Percentiles rank a stretch among this genome's conserved stretches.
These are phyloP conservation scores for Cupressus sempervirens DNA, from an alignment of 75 land plant species.

Conservation along the genomic window DNA sequence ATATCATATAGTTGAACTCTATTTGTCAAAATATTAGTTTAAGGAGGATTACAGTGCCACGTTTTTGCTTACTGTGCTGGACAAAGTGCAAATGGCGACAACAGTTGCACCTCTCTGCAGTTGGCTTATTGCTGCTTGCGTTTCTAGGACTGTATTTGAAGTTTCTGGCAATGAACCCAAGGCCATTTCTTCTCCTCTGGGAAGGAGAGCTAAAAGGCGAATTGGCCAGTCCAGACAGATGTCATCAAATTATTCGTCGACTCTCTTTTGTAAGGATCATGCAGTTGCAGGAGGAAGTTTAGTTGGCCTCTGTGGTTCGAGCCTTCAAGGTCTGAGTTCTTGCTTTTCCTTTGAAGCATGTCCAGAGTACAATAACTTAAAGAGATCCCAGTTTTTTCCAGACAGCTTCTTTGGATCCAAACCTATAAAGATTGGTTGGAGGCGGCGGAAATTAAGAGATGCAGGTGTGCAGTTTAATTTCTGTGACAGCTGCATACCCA, in stretches of 20 bases:
- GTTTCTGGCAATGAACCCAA: constrained; percentile 22
- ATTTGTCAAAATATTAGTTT: background rate
- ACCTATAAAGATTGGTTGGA: constrained; percentile 12
- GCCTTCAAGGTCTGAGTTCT: constrained; percentile 46
- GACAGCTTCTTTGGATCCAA: constrained; percentile 23
- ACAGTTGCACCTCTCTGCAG: constrained; percentile 56
- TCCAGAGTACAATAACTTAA: constrained; percentile 37
- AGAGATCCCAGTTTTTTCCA: constrained; percentile 19
- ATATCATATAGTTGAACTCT: background rate
- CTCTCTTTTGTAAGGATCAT: constrained; percentile 4
- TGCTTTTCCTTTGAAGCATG: constrained; percentile 58
- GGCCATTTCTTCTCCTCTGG: background rate
- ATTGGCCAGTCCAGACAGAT: constrained; percentile 2
- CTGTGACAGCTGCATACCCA: background rate
- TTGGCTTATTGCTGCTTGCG: constrained; percentile 73
- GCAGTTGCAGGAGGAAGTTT: constrained; percentile 14
- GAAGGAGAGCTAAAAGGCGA: constrained; percentile 19
- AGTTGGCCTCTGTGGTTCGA: constrained; percentile 35
- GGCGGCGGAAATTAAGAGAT: constrained; percentile 4
- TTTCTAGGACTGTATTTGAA: constrained; percentile 26
- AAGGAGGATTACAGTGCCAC: background rate
- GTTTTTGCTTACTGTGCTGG: background rate
- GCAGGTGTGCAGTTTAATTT: constrained; percentile 1
- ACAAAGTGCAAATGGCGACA: constrained; percentile 16
- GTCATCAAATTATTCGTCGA: constrained; percentile 8